Evolutionary conservation across 176 grass and related monocot genomes (phyloP).

Genomic region (Hordeum marinum): DNA sequence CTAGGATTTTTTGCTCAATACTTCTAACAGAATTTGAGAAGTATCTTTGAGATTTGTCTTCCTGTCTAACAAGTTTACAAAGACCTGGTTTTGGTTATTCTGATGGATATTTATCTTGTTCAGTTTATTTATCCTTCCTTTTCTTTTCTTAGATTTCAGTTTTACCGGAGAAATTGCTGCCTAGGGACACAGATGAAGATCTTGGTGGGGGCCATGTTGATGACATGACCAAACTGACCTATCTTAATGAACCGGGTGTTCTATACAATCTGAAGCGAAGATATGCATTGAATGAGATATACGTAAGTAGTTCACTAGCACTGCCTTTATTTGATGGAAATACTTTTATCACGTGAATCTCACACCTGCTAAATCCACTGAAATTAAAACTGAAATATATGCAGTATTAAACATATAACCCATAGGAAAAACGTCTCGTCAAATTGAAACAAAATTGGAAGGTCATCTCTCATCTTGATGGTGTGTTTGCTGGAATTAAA

Average conservation of each 20-base stretch:
- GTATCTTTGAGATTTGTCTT: neutral
- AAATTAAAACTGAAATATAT: conserved; percentile 1
- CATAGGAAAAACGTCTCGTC: conserved; percentile 5
- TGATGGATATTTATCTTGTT: neutral
- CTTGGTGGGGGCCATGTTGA: conserved; percentile 86
- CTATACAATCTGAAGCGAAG: conserved; percentile 92
- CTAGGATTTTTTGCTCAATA: neutral
- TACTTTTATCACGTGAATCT: neutral
- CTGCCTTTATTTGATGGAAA: conserved; percentile 5
- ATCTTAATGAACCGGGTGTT: conserved; percentile 95
- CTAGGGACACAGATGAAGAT: conserved; percentile 91
- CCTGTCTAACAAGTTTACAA: neutral
- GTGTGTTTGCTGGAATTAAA: neutral
- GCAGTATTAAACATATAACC: neutral
- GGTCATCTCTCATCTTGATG: conserved; percentile 11
- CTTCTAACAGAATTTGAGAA: neutral
- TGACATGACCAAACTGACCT: conserved; percentile 98
- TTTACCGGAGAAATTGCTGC: conserved; percentile 58
- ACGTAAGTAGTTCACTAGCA: conserved; percentile 43
- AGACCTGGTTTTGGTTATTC: neutral
- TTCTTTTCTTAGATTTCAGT: conserved; percentile 49
- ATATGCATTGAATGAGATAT: conserved; percentile 97
- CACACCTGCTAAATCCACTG: neutral
- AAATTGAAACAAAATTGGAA: neutral
- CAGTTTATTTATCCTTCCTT: neutral